A percentile compares a stretch with the other conserved stretches of the same genome.
phyloP scores from a whole-genome alignment of 768 basidiomycete species.

The Hortiboletus campestris region DNA sequence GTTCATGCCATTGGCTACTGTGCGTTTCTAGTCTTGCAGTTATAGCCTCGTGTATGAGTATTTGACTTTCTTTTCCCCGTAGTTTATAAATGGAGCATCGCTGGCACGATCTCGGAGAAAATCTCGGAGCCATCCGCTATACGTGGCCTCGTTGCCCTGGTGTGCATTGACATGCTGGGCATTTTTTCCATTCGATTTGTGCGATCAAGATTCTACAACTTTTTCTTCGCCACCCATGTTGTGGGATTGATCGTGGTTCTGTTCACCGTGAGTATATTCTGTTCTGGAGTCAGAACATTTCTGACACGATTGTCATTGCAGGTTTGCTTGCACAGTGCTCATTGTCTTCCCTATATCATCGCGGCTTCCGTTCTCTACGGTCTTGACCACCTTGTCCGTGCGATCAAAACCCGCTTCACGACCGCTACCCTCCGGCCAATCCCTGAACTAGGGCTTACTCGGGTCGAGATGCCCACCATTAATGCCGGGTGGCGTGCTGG shows the following conservation, averaged over 20 bases:
- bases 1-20: constrained; percentile 59
- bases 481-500: constrained; percentile 81
- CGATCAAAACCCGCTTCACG: constrained; percentile 64
- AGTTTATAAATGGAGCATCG: constrained; percentile 60
- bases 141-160: constrained; percentile 54
- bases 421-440: constrained; percentile 61
- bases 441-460: constrained; percentile 61
- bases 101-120: constrained; percentile 38
- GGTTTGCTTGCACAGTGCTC: constrained; percentile 52
- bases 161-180: constrained; percentile 51
- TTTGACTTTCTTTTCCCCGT: neutral
- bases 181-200: constrained; percentile 59
- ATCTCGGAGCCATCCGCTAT: constrained; percentile 36
- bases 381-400: constrained; percentile 58
- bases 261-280: constrained; percentile 46
- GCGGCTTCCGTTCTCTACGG: constrained; percentile 49
- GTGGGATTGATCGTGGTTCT: constrained; percentile 54
- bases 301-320: constrained; percentile 7
- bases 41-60: neutral
- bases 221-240: constrained; percentile 66
- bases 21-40: constrained; percentile 29
- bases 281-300: neutral
- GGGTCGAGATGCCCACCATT: constrained; percentile 59
- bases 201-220: constrained; percentile 57
- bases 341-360: constrained; percentile 53